Evolutionary conservation across 805 yeast species (phyloP), one percentile per base, ranked within the genome.

Genomic region (Cyberlindnera amylophila): DNA sequence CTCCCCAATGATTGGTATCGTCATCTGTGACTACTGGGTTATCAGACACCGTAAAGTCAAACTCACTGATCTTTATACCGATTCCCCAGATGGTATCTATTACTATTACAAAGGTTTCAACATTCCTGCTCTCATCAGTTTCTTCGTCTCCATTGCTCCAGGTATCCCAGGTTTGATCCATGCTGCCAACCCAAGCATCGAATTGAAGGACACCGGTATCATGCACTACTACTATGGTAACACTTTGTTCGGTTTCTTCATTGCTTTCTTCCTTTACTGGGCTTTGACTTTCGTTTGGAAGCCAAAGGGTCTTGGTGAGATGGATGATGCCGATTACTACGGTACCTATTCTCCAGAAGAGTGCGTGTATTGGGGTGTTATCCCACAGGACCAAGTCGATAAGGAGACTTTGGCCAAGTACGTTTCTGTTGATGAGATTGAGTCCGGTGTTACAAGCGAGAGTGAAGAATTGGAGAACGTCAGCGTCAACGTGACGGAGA

Each of bases 161-260:
- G 75, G 76, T 16, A 44, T 75, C 19, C 81, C 81, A 4, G 81
- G 81, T 27, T 63, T 57, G 50, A 65, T 61, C 49, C 65, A 53
- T 68, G 63, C 49, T 52, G 61, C 59, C 36, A 65, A 56, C 40
- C 32, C 44, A 18, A 28, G 30, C 15, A 39, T 44, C 24, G 18
- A 32, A 10, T 13, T 63, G 44, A 50, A 57, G 26, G 45, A 53
- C 36, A 11, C 8, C 6, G 78, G 78, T 15, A 61, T 67, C 12
- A 56, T 59, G 10, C 64, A 70, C 45, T 71, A 64, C 52, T 74
- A 64, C 53, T 59, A 67, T 41, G 76, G 72, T 39, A 71, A 70
- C 44, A 61, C 69, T n/a, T 59, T 73, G 46, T 71, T 69, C 46
- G 68, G 70, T 3, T 71, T 71, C 42, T 44, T 56, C 19, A 62